phyloP scores from a whole-genome alignment of 257 asterid species.

The Capsicum rhomboideum region DNA sequence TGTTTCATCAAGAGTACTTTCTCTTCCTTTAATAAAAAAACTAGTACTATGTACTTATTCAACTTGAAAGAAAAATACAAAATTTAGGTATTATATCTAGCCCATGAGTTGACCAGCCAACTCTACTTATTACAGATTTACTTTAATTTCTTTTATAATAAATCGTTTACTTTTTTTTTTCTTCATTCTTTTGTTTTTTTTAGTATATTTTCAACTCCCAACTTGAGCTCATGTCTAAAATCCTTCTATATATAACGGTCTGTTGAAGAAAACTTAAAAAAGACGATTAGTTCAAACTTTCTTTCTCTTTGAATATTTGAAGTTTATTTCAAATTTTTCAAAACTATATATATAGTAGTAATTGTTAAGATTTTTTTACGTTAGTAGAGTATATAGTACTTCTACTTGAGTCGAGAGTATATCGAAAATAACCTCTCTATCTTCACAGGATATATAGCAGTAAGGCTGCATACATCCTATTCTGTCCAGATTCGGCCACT shows the following conservation, averaged over 20 bases:
- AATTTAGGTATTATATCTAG: neutral
- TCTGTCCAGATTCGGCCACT: no score
- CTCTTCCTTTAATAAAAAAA: neutral
- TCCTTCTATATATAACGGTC: constrained; percentile 2
- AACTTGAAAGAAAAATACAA: neutral
- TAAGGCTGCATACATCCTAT: no score
- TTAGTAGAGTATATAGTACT: neutral
- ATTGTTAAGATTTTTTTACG: neutral
- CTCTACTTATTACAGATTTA: neutral
- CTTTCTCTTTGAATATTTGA: neutral
- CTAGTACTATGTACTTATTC: neutral
- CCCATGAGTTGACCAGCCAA: neutral
- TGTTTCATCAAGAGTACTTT: neutral
- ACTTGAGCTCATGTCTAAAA: neutral
- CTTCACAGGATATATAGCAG: no score
- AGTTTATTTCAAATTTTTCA: neutral
- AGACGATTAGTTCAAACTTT: neutral
- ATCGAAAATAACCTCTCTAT: no score
- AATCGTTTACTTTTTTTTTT: neutral
- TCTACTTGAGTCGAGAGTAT: no score
- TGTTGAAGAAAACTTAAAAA: neutral
- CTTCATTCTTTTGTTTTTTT: neutral
- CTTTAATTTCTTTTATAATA: neutral
- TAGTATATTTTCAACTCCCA: neutral
- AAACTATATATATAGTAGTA: neutral